Base-by-base conservation (phyloP, 208 protist species). In the Wallacemonas sp. region DNA sequence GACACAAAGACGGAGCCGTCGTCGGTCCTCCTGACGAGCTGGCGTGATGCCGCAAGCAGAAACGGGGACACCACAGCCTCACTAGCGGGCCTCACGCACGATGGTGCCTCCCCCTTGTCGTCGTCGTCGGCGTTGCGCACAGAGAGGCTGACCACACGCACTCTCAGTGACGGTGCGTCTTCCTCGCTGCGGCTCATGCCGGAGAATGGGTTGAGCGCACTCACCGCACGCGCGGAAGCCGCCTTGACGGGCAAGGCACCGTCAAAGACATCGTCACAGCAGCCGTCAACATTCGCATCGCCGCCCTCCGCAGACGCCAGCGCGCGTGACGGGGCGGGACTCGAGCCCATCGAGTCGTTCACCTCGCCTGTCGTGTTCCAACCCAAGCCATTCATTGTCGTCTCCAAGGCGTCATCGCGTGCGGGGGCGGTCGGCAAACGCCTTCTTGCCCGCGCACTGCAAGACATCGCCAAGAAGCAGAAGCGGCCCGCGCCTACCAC, bases 321-420 rank as follows among this genome's bases (percentile, higher is more conserved):
- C n/a, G 36, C 9, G 14, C 9, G 9, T 23, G 48, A 56, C 19
- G 44, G 9, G 17, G 19, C 0, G 17, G 44, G 19, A 21, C 6
- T 49, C 44, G 44, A 6, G 8, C 44, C 12, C 47, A 16, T 32
- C 3, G 24, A 55, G 30, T 17, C 47, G 6, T 26, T 32, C 47
- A 26, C 52, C 30, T 39, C 61, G 4, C 29, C 47, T 5, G 26
- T 32, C 11, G 34, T 66, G 12, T 57, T 57, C 47, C 43, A 57
- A 4, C 61, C 61, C 3, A 57, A 9, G 12, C 46, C 61, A 30
- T 55, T 55, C 33, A 66, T 66, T n/a, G 17, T 39, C 24, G 43
- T 66, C 47, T 66, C 61, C 41, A 48, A 66, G 34, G 46, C 39
- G 30, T 29, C 61, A 24, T 26, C 26, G 16, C 30, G 30, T 3